Evolutionary conservation across 495 filamentous ascomycete genomes (phyloP).

Genomic region (Podospora pseudoanserina): DNA sequence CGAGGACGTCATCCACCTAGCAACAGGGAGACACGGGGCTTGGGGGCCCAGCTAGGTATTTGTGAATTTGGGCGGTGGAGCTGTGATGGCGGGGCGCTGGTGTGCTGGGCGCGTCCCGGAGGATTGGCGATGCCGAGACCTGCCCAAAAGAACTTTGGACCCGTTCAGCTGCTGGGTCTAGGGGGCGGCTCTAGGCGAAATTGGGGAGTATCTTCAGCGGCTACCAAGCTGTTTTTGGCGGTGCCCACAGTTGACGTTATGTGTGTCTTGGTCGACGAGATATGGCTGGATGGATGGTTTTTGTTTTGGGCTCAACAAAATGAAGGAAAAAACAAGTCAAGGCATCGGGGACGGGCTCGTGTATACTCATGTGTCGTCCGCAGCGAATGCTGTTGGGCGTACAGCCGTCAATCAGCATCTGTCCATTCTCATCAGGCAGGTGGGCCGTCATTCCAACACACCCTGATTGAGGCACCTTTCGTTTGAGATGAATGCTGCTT

Average conservation of each 20-base stretch:
- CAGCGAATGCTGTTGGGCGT: not conserved
- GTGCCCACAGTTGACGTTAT: constrained; percentile 1
- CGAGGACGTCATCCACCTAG: constrained; percentile 20
- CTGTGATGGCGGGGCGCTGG: constrained; percentile 9
- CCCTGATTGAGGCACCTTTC: constrained; percentile 8
- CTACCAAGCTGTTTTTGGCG: not conserved
- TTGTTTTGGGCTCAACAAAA: not conserved
- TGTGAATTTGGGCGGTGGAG: constrained; percentile 10
- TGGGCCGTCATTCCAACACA: constrained; percentile 11
- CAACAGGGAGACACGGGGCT: not conserved
- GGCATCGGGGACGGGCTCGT: not conserved
- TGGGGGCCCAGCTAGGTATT: not conserved
- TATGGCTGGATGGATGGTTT: not conserved
- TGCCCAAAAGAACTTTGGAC: constrained; percentile 11
- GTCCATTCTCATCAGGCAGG: constrained; percentile 8
- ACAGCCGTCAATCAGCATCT: not conserved
- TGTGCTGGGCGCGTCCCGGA: not conserved
- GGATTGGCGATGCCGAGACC: constrained; percentile 4
- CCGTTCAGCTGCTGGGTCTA: constrained; percentile 6
- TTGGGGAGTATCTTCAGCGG: constrained; percentile 8
- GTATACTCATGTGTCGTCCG: not conserved
- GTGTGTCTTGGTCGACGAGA: not conserved
- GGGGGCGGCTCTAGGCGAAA: constrained; percentile 8
- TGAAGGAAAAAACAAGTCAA: not conserved
- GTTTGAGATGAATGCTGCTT: not conserved